phyloP scores from a whole-genome alignment of 1,284 basidiomycete genomes.

The Apiotrichum porosum region DNA sequence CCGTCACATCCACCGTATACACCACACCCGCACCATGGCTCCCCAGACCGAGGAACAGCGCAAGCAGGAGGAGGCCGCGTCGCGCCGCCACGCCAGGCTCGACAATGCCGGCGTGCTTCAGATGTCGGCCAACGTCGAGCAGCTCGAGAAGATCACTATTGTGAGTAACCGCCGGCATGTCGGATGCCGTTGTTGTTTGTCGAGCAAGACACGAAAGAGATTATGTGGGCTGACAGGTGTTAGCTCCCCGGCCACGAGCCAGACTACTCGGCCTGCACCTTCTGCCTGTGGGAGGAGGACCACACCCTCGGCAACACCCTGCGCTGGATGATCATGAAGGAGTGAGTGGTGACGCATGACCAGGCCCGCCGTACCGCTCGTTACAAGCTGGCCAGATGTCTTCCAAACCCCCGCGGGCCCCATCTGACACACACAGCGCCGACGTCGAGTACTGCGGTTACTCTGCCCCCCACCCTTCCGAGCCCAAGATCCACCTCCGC shows the following conservation, averaged over 20 bases:
- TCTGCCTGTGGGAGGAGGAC: constrained; percentile 85
- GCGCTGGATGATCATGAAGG: constrained; percentile 98
- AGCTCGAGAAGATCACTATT: constrained; percentile 46
- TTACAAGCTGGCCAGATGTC: too few species aligned
- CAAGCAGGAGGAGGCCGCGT: constrained; percentile 14
- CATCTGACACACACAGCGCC: too few species aligned
- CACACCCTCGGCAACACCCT: constrained; percentile 94
- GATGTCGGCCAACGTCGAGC: constrained; percentile 28
- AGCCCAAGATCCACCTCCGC: constrained; percentile 89
- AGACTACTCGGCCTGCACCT: constrained; percentile 86
- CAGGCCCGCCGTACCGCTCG: too few species aligned
- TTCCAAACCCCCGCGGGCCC: too few species aligned
- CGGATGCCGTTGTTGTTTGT: too few species aligned
- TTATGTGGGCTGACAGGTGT: too few species aligned
- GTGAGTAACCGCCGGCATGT: constrained; percentile 34
- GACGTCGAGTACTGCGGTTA: constrained; percentile 99
- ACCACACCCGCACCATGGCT: background rate
- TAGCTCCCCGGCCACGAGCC: constrained; percentile 64
- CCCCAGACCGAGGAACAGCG: constrained; percentile 13
- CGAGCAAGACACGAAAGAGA: too few species aligned
- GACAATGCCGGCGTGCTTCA: constrained; percentile 41
- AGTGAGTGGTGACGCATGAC: constrained; percentile 68
- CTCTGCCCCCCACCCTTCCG: constrained; percentile 92
- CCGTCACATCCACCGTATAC: background rate
- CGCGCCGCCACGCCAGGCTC: constrained; percentile 24